phyloP scores from a whole-genome alignment of 441 rosid genomes.

The Cnidoscolus chayamansa region DNA sequence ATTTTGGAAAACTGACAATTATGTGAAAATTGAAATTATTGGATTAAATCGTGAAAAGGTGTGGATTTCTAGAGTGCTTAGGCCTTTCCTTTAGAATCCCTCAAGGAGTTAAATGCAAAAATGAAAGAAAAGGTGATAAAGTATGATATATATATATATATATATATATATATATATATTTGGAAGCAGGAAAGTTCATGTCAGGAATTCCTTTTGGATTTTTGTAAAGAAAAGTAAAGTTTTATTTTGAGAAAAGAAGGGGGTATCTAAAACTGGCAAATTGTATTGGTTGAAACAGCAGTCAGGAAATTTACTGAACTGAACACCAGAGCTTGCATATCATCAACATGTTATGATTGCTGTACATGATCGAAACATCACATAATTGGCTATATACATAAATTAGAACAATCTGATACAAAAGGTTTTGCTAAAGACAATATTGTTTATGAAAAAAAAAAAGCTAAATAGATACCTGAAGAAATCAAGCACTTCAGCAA shows the following conservation, averaged over 20 bases:
- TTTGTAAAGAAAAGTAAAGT: neutral
- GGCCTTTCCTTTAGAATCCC: neutral
- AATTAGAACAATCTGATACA: neutral
- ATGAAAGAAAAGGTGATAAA: no score
- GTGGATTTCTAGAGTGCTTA: no score
- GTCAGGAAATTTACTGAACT: neutral
- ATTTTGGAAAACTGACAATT: no score
- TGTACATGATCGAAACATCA: neutral
- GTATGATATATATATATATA: neutral
- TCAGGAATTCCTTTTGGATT: neutral
- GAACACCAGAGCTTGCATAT: neutral
- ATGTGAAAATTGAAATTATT: no score
- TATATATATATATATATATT: neutral
- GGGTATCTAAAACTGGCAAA: neutral
- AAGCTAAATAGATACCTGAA: slow-evolving; percentile 45
- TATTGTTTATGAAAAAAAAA: neutral
- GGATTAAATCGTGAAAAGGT: no score
- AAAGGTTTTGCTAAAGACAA: neutral
- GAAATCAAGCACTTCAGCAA: slow-evolving; percentile 72
- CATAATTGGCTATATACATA: neutral
- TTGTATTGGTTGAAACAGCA: neutral
- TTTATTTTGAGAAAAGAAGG: neutral
- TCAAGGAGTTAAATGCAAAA: neutral
- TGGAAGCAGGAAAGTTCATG: neutral
- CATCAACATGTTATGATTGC: neutral